These are phyloP conservation scores for Starmerella apicola DNA, from an alignment of 805 yeast species.

Conservation along the genomic window DNA sequence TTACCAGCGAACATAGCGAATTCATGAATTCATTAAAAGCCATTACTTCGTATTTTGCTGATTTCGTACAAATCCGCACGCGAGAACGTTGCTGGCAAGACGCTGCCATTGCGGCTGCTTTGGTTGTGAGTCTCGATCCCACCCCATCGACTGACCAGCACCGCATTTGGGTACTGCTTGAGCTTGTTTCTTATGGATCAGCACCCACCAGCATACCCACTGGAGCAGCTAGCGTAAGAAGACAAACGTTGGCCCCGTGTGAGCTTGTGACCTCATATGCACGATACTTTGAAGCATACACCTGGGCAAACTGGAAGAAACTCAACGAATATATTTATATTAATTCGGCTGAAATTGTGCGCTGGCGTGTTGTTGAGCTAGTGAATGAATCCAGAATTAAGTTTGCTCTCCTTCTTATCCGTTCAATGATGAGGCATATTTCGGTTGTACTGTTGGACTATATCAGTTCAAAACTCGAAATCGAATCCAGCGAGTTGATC, in stretches of 20 bases:
- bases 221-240: background rate
- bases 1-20: no score
- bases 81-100: constrained; percentile 3
- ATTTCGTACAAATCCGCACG: background rate
- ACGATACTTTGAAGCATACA: background rate
- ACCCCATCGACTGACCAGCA: background rate
- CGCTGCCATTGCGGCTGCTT: constrained; percentile 11
- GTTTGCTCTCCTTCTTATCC: background rate
- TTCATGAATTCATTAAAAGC: no score
- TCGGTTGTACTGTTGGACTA: background rate
- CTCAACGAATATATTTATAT: background rate
- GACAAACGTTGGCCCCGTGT: background rate
- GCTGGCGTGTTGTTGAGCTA: background rate
- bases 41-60: constrained; percentile 8
- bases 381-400: background rate
- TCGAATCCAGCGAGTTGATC: background rate
- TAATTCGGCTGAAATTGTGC: background rate
- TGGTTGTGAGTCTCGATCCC: constrained; percentile 3
- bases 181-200: constrained; percentile 9
- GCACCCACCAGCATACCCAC: constrained; percentile 1
- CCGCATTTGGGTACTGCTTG: constrained; percentile 3
- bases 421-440: background rate
- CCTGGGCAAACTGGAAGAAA: background rate
- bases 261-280: constrained; percentile 1
- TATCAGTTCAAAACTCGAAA: background rate